Evolutionary conservation across 495 filamentous ascomycete species (phyloP), one percentile per base, ranked within the genome.

Genomic region (Penicillium coffeae): DNA sequence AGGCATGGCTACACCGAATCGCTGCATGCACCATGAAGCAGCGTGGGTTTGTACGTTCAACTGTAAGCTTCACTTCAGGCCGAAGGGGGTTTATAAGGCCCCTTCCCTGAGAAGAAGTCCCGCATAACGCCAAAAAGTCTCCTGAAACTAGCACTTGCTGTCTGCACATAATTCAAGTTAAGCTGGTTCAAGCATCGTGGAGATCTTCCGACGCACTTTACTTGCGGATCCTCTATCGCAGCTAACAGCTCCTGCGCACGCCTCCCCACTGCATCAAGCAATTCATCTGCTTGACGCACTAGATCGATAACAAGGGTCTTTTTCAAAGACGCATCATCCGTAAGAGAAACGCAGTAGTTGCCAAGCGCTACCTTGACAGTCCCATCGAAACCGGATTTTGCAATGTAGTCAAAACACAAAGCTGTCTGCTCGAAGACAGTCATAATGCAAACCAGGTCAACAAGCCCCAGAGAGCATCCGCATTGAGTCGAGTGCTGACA

Each of bases 371-470:
- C 48, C 16, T 51, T 43, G 40, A 51, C 34, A 16, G 48, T 45
- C 3, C 40, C 40, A 19, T 43, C 48, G 13, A 51, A 51, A 2
- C 40, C 48, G 12, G 39, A 51, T 20, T 45, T 43, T 1, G 48
- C 40, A 38, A 51, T 51, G 32, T 45, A 51, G 21, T 51, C 48
- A 38, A 51, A 51, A 25, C 48, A 51, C 7, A 14, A 32, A 25
- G 38, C 48, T 16, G 48, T 51, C 19, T 51, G 48, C 20, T 51
- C 39, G 32, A 51, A 51, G 21, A 45, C 41, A 12, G 48, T 38
- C 48, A 51, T 51, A 3, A 51, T 51, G 41, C 48, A 51, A 15
- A 51, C 48, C 7, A 51, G 41, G 21, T 51, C 48, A 14, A 45
- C 48, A 7, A 30, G 48, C 8, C 39, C 42, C 13, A 38, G 9